phyloP scores from a whole-genome alignment of 2,329 filamentous ascomycete species.

The Xylaria sp. region DNA sequence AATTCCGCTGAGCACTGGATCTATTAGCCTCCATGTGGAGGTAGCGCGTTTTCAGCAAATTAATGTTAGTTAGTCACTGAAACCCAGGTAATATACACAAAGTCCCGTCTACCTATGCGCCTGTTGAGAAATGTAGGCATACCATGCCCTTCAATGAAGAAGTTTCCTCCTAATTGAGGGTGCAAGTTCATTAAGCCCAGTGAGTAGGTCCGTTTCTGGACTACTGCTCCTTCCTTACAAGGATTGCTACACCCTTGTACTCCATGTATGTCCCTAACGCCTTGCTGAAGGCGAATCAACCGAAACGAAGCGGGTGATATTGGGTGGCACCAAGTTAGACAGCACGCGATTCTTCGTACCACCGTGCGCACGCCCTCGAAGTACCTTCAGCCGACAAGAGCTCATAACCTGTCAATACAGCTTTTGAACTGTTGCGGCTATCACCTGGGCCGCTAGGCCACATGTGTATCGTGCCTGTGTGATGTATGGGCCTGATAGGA shows the following conservation, averaged over 20 bases:
- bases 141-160: constrained; percentile 21
- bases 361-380: constrained; percentile 3
- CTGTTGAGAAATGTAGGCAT: constrained; percentile 26
- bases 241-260: constrained; percentile 29
- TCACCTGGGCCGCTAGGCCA: background rate
- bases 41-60: constrained; percentile 19
- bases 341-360: constrained; percentile 15
- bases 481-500: constrained; percentile 12
- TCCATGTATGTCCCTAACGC: constrained; percentile 14
- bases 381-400: constrained; percentile 11
- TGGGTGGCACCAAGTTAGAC: constrained; percentile 8
- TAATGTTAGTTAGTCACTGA: constrained; percentile 30
- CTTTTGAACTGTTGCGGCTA: constrained; percentile 11
- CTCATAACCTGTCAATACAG: constrained; percentile 19
- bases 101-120: constrained; percentile 36
- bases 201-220: constrained; percentile 26
- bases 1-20: background rate
- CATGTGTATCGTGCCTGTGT: constrained; percentile 15
- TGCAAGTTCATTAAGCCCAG: constrained; percentile 22
- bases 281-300: constrained; percentile 25
- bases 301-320: constrained; percentile 23
- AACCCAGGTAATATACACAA: constrained; percentile 37
- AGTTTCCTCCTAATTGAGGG: constrained; percentile 31
- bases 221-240: constrained; percentile 20
- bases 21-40: constrained; percentile 20